phyloP scores from a whole-genome alignment of 2,329 filamentous ascomycete species.

The Xylaria sp. region DNA sequence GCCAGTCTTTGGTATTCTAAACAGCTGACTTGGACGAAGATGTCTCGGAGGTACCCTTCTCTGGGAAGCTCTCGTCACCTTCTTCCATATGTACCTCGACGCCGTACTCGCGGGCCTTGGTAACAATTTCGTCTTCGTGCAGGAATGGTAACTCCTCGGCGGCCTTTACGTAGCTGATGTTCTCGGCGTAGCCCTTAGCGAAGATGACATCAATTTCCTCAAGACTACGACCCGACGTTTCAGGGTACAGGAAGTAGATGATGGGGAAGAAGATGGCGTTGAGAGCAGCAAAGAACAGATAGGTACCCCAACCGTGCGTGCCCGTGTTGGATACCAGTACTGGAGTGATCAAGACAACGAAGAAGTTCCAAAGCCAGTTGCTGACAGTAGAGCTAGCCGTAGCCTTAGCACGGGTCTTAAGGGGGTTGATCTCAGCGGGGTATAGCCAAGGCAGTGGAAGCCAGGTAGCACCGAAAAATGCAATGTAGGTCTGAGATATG shows the following conservation, averaged over 20 bases:
- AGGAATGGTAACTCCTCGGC: conserved; percentile 67
- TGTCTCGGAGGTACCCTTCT: conserved; percentile 35
- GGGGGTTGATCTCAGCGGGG: conserved; percentile 64
- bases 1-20: neutral
- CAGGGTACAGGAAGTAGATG: conserved; percentile 65
- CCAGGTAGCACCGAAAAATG: conserved; percentile 74
- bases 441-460: conserved; percentile 71
- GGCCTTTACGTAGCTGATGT: conserved; percentile 70
- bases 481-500: conserved; percentile 66
- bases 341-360: conserved; percentile 71
- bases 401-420: conserved; percentile 59
- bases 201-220: conserved; percentile 70
- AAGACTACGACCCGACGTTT: conserved; percentile 60
- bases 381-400: conserved; percentile 63
- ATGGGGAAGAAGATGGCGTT: conserved; percentile 58
- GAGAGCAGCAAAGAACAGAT: conserved; percentile 59
- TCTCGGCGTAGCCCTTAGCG: conserved; percentile 67
- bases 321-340: conserved; percentile 68
- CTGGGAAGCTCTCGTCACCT: conserved; percentile 33
- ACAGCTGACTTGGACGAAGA: conserved; percentile 29
- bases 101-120: conserved; percentile 54
- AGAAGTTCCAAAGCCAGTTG: conserved; percentile 63
- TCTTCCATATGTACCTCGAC: conserved; percentile 44
- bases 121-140: conserved; percentile 62
- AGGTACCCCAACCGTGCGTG: conserved; percentile 58